Evolutionary conservation across 163 green algal genomes (phyloP).

Genomic region (Coccomyxa subellipsoidea): DNA sequence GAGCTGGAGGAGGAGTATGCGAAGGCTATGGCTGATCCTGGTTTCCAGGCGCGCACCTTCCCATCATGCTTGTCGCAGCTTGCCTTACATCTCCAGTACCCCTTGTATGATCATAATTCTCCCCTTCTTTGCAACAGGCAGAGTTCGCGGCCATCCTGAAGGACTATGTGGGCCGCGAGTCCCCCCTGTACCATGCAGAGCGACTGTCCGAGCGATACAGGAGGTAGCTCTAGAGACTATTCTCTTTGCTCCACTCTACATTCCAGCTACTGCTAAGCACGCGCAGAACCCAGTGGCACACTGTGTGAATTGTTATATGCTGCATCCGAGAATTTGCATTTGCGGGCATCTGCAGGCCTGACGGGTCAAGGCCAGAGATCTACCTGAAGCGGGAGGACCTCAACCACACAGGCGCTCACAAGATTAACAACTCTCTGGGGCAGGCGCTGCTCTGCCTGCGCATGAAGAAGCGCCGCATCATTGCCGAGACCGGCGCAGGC

Average conservation of each 20-base stretch:
- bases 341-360: slow-evolving; percentile 42
- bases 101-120: too few relatives aligned
- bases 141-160: slow-evolving; percentile 89
- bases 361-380: slow-evolving; percentile 84
- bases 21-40: slow-evolving; percentile 61
- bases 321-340: background rate
- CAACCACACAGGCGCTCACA: slow-evolving; percentile 99
- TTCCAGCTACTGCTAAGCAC: background rate
- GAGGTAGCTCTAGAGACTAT: slow-evolving; percentile 45
- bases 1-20: slow-evolving; percentile 88
- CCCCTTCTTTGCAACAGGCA: slow-evolving; percentile 52
- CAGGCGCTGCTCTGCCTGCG: slow-evolving; percentile 92
- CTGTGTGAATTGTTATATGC: background rate
- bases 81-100: too few relatives aligned
- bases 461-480: slow-evolving; percentile 97
- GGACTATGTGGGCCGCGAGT: slow-evolving; percentile 96
- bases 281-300: background rate
- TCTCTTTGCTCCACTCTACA: background rate
- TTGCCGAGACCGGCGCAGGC: slow-evolving; percentile 96
- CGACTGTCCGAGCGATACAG: slow-evolving; percentile 85
- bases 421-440: slow-evolving; percentile 99
- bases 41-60: slow-evolving; percentile 62
- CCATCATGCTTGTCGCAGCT: too few relatives aligned
- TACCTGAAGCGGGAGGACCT: slow-evolving; percentile 99
- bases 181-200: slow-evolving; percentile 95